Evolutionary conservation across 331 rosid genomes (phyloP).

Genomic region (Rhamnella rubrinervis): DNA sequence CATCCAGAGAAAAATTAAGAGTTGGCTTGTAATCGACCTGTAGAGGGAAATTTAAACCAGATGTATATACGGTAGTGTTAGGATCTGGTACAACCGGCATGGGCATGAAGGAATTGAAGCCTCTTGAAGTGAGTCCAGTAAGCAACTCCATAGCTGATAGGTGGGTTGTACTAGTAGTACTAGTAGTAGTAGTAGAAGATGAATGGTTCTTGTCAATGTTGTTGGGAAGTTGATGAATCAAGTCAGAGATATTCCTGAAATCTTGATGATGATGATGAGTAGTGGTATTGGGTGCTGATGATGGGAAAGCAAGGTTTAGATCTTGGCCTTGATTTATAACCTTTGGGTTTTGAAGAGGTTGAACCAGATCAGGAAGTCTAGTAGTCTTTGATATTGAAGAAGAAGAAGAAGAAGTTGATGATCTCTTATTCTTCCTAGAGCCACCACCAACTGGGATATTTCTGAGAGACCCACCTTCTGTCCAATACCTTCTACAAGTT

Average conservation of each 20-base stretch:
- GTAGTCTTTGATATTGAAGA: conserved; percentile 19
- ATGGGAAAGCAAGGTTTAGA: conserved; percentile 57
- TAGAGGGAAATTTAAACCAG: conserved; percentile 37
- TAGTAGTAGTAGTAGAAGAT: conserved; percentile 15
- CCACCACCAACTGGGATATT: conserved; percentile 88
- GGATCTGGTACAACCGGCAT: conserved; percentile 45
- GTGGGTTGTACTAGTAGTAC: conserved; percentile 25
- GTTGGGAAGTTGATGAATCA: conserved; percentile 29
- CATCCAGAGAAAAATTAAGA: conserved; percentile 63
- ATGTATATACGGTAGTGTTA: conserved; percentile 19
- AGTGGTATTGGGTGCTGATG: background rate
- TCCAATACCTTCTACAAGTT: conserved; percentile 84
- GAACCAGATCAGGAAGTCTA: conserved; percentile 46
- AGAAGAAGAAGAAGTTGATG: conserved; percentile 29
- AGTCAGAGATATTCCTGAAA: conserved; percentile 24
- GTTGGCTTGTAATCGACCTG: conserved; percentile 57
- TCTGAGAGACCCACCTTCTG: conserved; percentile 77
- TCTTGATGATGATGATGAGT: conserved; percentile 21
- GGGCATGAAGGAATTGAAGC: conserved; percentile 55
- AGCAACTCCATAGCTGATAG: conserved; percentile 72
- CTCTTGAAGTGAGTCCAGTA: conserved; percentile 52
- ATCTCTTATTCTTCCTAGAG: conserved; percentile 72
- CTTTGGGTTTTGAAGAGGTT: conserved; percentile 38
- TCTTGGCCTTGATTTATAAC: conserved; percentile 42
- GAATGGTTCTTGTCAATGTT: conserved; percentile 15